These are phyloP conservation scores for Fraxinus velutina DNA, from an alignment of 305 asterid genomes.

Conservation along the genomic window DNA sequence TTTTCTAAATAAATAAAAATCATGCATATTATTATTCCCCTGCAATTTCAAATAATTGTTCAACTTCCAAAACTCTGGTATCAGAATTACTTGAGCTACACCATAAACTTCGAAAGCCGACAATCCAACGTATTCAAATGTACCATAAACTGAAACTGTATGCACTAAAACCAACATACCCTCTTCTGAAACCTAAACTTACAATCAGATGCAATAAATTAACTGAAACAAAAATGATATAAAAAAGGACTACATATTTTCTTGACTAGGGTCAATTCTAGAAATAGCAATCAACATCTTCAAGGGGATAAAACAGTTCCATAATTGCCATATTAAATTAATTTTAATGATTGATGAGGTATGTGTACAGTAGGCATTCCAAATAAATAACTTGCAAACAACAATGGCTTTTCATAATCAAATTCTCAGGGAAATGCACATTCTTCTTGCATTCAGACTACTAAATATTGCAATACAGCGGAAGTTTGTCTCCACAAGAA, in stretches of 20 bases:
- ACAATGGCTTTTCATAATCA: neutral
- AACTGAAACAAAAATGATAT: neutral
- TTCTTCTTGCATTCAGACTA: neutral
- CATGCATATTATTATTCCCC: neutral
- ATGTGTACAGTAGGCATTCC: neutral
- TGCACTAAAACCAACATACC: neutral
- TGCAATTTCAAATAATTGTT: neutral
- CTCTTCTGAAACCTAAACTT: neutral
- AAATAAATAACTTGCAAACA: neutral
- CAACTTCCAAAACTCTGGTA: neutral
- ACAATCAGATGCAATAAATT: neutral
- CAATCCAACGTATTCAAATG: neutral
- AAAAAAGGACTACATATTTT: neutral
- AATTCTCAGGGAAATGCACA: neutral
- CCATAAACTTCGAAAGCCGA: neutral
- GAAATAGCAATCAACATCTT: neutral
- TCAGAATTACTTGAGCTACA: neutral
- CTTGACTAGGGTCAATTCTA: neutral
- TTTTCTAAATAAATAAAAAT: neutral
- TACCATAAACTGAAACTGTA: neutral
- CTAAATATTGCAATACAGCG: neutral
- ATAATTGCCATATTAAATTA: neutral
- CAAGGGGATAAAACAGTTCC: neutral
- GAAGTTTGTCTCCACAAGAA: constrained; percentile 13
- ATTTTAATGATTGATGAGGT: neutral